These are phyloP conservation scores for Botrytis elliptica DNA, from an alignment of 2,329 filamentous ascomycete genomes.

Conservation along the genomic window DNA sequence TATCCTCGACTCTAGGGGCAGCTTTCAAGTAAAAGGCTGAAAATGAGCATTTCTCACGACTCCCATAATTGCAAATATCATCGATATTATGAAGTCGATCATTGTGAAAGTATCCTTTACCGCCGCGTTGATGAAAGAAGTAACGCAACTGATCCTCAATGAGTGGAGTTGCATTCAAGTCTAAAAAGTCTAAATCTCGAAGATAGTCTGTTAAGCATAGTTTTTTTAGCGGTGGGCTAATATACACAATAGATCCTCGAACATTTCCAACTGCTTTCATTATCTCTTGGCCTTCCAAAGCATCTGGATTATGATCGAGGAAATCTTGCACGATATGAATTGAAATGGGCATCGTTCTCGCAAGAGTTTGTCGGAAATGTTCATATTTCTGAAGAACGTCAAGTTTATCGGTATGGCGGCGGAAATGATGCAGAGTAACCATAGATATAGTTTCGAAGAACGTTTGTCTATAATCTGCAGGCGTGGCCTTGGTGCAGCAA, in stretches of 20 bases:
- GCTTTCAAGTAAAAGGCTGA: slow-evolving; percentile 4
- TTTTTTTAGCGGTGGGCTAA: slow-evolving; percentile 7
- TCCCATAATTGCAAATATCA: slow-evolving; percentile 13
- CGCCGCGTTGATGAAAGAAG: slow-evolving; percentile 6
- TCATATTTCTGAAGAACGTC: slow-evolving; percentile 18
- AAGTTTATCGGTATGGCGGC: slow-evolving; percentile 10
- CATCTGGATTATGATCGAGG: not conserved
- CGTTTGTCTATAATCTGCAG: slow-evolving; percentile 19
- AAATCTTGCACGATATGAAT: not conserved
- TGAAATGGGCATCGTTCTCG: slow-evolving; percentile 1
- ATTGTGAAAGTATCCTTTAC: slow-evolving; percentile 4
- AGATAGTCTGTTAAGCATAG: slow-evolving; percentile 6
- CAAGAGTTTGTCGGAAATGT: slow-evolving; percentile 10
- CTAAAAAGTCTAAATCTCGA: not conserved
- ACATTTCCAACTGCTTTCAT: slow-evolving; percentile 20
- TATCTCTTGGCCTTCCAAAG: slow-evolving; percentile 8
- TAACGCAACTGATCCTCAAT: slow-evolving; percentile 14
- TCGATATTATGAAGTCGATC: not conserved
- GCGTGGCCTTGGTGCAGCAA: slow-evolving; percentile 17
- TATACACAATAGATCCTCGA: slow-evolving; percentile 11
- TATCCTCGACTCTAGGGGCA: not conserved
- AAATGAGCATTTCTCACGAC: slow-evolving; percentile 5
- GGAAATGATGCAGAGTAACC: slow-evolving; percentile 12
- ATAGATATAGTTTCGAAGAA: slow-evolving; percentile 19
- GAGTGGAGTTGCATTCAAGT: slow-evolving; percentile 9